Base-by-base conservation (phyloP, 2,329 filamentous ascomycete species). In the Huntiella bhutanensis region DNA sequence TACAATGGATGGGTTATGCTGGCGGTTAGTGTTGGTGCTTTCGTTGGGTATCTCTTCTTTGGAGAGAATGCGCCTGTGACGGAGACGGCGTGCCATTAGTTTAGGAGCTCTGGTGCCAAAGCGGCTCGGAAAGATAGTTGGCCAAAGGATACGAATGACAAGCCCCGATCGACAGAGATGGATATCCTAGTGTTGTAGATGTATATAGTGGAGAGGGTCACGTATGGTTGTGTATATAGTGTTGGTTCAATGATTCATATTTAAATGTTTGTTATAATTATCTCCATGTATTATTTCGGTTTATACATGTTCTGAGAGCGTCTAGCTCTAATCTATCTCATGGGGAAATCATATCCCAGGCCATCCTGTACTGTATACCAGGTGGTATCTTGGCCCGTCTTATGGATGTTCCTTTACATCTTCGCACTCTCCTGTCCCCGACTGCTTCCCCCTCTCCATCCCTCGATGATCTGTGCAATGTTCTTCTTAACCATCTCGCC, bases 1-100 rank as follows among this genome's bases (percentile, higher is more conserved):
- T 98, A 98, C 65, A 98, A 98, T 57, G 91, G 91, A 48, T 93
- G 83, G 79, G 78, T 98, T 54, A 98, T 98, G 91, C 63, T 93
- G 53, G 75, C 88, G 3, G 87, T 96, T 12, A 82, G 82, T 1
- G 66, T 92, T 7, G 91, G 91, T 12, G 87, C 88, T 0, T 93
- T 92, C 53, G 62, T 93, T 39, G 91, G 91, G 38, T 95, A 93
- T 59, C 59, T 94, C 50, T 55, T 80, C 39, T 98, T 95, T 64
- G 81, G 83, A 12, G 72, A 75, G 47, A 67, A 69, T 46, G 76
- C 77, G 1, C 71, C 76, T 45, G 73, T 80, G 5, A 95, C 93
- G 69, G 80, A 85, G 52, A 86, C 84, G 52, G 87, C 88, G 38
- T 98, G 91, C 60, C 88, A 98, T 64, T 96, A 61, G 70, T 17